Base-by-base conservation (phyloP, 1,139 yeast species). In the Wickerhamomyces sp. region DNA sequence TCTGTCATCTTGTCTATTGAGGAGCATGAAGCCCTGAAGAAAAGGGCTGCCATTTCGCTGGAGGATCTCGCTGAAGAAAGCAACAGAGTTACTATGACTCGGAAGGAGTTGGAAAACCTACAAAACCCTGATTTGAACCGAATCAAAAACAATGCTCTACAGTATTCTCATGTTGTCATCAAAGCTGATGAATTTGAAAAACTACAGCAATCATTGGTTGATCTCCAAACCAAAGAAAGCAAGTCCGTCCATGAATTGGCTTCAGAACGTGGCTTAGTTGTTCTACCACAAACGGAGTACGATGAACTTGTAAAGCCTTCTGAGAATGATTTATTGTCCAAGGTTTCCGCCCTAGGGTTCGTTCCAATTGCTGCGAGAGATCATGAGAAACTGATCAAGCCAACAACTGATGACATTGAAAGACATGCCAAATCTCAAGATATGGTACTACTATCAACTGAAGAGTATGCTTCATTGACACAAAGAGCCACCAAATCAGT, bases 341-440 rank as follows among this genome's bases (percentile, higher is more conserved):
- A 59, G 34, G 53, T 55, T 35, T 41, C 52, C 26, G 51, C 52
- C 15, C 70, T 77, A 47, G 75, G 78, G 39, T 60, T 80, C 45
- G 71, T 74, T 13, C 54, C 78, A 14, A 52, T 83, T 23, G 68
- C 83, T 5, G 58, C 63, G 39, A 74, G 71, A 2, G 70, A 71
- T 39, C 64, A 65, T 42, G 57, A 58, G 13, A 43, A 48, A 27
- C 52, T 61, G n/a, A 59, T 59, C 26, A 45, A 52, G 4, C 59
- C 59, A 23, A 43, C 57, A 10, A 49, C 43, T 26, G 49, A 51
- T 0, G 56, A 55, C 14, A 40, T 67, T 7, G 48, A 50, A 32
- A 44, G 47, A 14, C 59, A 57, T 7, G 60, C 60, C 11, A 35
- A 45, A 10, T 37, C 52, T 8, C 72, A 77, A 49, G 71, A 76